A percentile compares a stretch with the other conserved stretches of the same genome.
phyloP scores from a whole-genome alignment of 2,329 filamentous ascomycete genomes.

The Colletotrichum zoysiae region DNA sequence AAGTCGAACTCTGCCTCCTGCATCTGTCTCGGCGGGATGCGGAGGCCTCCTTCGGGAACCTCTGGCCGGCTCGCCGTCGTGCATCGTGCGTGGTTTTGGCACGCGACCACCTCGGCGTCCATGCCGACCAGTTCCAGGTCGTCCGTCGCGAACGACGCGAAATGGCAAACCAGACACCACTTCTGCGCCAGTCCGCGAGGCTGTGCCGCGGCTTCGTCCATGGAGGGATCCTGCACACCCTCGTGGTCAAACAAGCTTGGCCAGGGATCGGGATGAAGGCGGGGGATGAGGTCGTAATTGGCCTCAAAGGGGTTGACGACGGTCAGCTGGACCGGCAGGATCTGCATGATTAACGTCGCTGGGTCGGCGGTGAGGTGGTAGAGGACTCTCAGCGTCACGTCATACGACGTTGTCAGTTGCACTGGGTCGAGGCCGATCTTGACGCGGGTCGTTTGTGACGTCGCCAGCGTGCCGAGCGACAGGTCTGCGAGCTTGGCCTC shows the following conservation, averaged over 20 bases:
- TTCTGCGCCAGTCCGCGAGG: slow-evolving; percentile 78
- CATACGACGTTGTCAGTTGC: slow-evolving; percentile 67
- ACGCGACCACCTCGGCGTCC: slow-evolving; percentile 70
- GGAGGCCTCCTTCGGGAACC: slow-evolving; percentile 56
- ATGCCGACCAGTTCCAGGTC: slow-evolving; percentile 74
- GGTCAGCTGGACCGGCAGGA: slow-evolving; percentile 74
- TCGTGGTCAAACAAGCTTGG: slow-evolving; percentile 84
- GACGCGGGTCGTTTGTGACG: slow-evolving; percentile 57
- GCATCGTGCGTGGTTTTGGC: slow-evolving; percentile 74
- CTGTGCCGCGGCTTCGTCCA: slow-evolving; percentile 46
- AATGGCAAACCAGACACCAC: slow-evolving; percentile 82
- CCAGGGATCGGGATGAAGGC: slow-evolving; percentile 83
- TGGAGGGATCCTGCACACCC: slow-evolving; percentile 54
- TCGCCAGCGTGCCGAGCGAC: slow-evolving; percentile 61
- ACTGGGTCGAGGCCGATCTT: slow-evolving; percentile 65
- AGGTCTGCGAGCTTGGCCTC: slow-evolving; percentile 59
- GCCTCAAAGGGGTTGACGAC: slow-evolving; percentile 90
- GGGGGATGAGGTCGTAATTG: slow-evolving; percentile 87
- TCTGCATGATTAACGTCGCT: slow-evolving; percentile 84
- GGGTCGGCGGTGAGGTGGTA: slow-evolving; percentile 86
- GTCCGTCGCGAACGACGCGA: slow-evolving; percentile 82
- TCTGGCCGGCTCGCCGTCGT: slow-evolving; percentile 56
- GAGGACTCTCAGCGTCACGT: slow-evolving; percentile 77
- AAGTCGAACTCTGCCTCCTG: slow-evolving; percentile 80
- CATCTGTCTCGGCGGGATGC: slow-evolving; percentile 75